These are phyloP conservation scores for Lathyrus oleraceus DNA, from an alignment of 306 rosid species.

Conservation along the genomic window DNA sequence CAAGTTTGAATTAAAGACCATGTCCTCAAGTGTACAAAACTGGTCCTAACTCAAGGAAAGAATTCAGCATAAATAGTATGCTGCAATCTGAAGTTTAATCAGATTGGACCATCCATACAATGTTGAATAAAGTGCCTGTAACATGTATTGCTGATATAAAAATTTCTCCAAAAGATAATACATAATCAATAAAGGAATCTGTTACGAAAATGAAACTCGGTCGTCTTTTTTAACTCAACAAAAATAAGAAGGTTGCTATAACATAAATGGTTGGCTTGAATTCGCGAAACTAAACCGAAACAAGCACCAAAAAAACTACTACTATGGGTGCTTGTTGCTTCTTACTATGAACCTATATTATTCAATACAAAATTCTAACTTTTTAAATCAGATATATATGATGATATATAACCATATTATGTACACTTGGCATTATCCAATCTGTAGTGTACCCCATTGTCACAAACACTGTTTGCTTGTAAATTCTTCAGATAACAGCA, in stretches of 20 bases:
- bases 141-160: not conserved
- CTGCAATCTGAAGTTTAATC: conserved; percentile 59
- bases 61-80: conserved; percentile 63
- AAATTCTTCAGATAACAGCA: conserved; percentile 64
- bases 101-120: conserved; percentile 42
- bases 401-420: conserved; percentile 49
- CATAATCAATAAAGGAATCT: conserved; percentile 6
- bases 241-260: conserved; percentile 23
- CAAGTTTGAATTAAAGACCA: conserved; percentile 36
- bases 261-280: conserved; percentile 31
- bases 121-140: not conserved
- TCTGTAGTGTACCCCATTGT: conserved; percentile 31
- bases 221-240: conserved; percentile 29
- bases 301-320: conserved; percentile 37
- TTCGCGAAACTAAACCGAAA: conserved; percentile 23
- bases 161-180: not conserved
- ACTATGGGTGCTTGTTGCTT: conserved; percentile 40
- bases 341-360: conserved; percentile 32
- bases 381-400: conserved; percentile 38
- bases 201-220: conserved; percentile 9
- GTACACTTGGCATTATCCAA: conserved; percentile 55
- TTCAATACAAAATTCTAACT: conserved; percentile 42
- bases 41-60: conserved; percentile 57
- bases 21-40: conserved; percentile 45
- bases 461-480: conserved; percentile 68